Base-by-base conservation (phyloP, 2,329 filamentous ascomycete species). In the Penicillium polonicum region DNA sequence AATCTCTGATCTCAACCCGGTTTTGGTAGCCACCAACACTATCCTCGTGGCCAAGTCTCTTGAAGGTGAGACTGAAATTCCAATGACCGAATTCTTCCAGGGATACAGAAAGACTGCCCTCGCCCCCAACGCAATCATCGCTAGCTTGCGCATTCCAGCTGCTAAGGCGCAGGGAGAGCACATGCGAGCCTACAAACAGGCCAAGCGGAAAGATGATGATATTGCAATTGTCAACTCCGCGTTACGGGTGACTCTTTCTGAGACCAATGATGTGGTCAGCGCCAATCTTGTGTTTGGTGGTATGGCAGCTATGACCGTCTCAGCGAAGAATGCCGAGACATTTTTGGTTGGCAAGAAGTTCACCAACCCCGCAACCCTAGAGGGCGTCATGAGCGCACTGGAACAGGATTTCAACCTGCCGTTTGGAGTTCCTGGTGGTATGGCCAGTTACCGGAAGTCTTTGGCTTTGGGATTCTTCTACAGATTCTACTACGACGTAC, bases 161-260 rank as follows among this genome's bases (percentile, higher is more conserved):
- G 88, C 90, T 0, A 81, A 81, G 3, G 82, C 86, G 52, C 89
- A 88, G 67, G 88, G 90, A 4, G 94, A 97, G 71, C 91, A 88
- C 70, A 88, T 96, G 72, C 85, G 89, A 43, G 88, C 93, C 1
- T 97, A 97, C 76, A 99, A 99, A 76, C 93, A 97, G 73, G 87
- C 94, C 0, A 99, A 99, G 80, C 82, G 94, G 64, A 97, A 97
- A 72, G 94, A 99, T 68, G 94, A 99, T 68, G 94, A 99, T 71
- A 97, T 99, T 71, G 94, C 94, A 2, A 97, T 99, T 67, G 94
- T 97, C 25, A 97, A 95, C 48, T 87, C 89, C 29, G 92, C 93
- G 1, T 76, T 97, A 57, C 85, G 91, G 36, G 82, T 97, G 5
- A 85, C 83, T 5, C 76, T 97, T 3, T 83, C 87, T 39, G 83